Evolutionary conservation across 768 basidiomycete genomes (phyloP), one percentile per base, ranked within the genome.

Genomic region (Boletus coccyginus): DNA sequence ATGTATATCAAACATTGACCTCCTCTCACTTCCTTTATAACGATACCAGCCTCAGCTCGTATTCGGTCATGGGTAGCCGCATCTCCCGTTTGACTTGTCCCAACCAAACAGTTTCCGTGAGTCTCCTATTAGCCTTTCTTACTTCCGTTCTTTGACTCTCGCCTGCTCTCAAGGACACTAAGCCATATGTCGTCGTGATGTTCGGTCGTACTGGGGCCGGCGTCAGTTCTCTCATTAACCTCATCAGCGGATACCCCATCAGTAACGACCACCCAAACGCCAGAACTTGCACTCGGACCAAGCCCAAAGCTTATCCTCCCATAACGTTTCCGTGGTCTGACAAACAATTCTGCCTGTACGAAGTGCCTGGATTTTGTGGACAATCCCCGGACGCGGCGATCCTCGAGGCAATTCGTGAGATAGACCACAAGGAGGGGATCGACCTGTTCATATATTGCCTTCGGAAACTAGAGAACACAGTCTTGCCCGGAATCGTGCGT

Each of bases 121-220:
- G 52, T n/a, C n/a, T n/a, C 38, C 10, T 2, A 2, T 31, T 32
- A 19, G 8, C 29, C 9, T 36, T 39, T 24, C 5, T 33, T 16
- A 21, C 33, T 1, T 31, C 38, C 16, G 1, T 41, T 27, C 17
- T 10, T 13, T 32, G 12, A 42, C 17, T 3, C 29, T 46, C 39
- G 49, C 32, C 4, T 38, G 19, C 17, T 11, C 14, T 29, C 9
- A 44, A 58, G 58, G n/a, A 16, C 16, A 31, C 19, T 2, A 46
- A 47, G 31, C 62, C 65, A 10, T 57, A 62, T 44, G 61, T 69
- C 21, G 62, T 70, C 48, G 65, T 70, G 1, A 52, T 71, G 43
- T 71, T 70, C 17, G 69, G 70, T 17, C 63, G 50, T 24, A 67
- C 70, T 0, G 69, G 69, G 0, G 70, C 60, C 8, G 69, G 69